A percentile compares a stretch with the other conserved stretches of the same genome.
Conservation (phyloP, 768 basidiomycete species). For the Pilatotrama ljubarskyi region DNA sequence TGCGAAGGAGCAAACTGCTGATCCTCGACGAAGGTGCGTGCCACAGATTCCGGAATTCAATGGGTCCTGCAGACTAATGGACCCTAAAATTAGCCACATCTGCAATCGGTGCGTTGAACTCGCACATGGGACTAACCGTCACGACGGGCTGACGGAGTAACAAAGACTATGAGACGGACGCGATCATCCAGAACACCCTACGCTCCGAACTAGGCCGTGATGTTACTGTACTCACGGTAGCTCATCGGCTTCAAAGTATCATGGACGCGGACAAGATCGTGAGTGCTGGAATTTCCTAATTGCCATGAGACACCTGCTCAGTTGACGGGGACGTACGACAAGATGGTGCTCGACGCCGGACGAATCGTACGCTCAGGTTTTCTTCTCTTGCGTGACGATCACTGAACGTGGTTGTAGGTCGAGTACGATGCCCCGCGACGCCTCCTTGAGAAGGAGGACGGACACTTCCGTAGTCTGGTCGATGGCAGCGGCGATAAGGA, state of each 20-base stretch:
- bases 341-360: constrained; percentile 48
- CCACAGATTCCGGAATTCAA: background rate
- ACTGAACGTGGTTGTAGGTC: constrained; percentile 22
- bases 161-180: constrained; percentile 57
- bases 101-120: constrained; percentile 40
- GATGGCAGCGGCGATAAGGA: constrained; percentile 56
- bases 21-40: constrained; percentile 57
- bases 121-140: too few species aligned
- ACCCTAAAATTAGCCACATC: constrained; percentile 39
- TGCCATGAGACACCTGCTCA: background rate
- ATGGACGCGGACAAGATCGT: constrained; percentile 65
- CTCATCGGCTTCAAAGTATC: constrained; percentile 58
- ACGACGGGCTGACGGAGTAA: background rate
- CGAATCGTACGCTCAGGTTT: constrained; percentile 40
- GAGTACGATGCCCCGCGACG: constrained; percentile 53
- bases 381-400: background rate
- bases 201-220: constrained; percentile 43
- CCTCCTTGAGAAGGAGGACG: constrained; percentile 50
- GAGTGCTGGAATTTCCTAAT: constrained; percentile 14
- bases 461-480: constrained; percentile 51
- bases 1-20: constrained; percentile 55
- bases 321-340: constrained; percentile 7
- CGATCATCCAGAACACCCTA: constrained; percentile 56
- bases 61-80: too few species aligned
- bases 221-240: constrained; percentile 57